Conservation (phyloP, 2,329 filamentous ascomycete species). For the Sporothrix brasiliensis region DNA sequence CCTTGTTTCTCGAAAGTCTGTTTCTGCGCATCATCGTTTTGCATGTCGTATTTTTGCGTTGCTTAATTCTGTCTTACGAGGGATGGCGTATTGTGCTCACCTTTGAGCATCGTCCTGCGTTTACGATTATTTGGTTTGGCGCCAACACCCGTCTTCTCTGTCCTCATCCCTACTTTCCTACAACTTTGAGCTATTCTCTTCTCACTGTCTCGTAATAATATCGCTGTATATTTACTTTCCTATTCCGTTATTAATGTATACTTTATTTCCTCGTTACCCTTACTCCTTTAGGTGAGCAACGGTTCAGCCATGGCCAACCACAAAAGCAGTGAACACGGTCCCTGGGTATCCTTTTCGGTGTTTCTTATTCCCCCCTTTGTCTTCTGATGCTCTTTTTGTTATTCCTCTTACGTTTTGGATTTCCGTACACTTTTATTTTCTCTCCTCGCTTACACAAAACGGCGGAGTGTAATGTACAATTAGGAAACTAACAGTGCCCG, state of each 20-base stretch:
- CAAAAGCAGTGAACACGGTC: conserved; percentile 10
- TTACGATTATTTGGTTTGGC: conserved; percentile 16
- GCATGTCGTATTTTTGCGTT: not conserved
- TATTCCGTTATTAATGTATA: not conserved
- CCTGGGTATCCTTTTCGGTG: conserved; percentile 17
- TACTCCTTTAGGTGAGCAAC: not conserved
- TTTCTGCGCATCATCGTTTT: conserved; percentile 23
- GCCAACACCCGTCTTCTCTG: not conserved
- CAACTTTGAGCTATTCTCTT: not conserved
- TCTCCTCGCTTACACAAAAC: not conserved
- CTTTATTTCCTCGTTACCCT: conserved; percentile 5
- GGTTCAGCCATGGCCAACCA: conserved; percentile 20
- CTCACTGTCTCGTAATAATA: too few relatives aligned
- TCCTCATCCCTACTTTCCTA: not conserved
- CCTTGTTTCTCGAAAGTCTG: conserved; percentile 26
- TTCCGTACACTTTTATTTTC: not conserved
- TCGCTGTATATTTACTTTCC: not conserved
- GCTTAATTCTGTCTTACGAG: not conserved
- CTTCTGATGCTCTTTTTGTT: not conserved
- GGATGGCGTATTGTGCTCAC: conserved; percentile 9
- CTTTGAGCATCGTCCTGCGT: not conserved
- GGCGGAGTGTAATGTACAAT: not conserved
- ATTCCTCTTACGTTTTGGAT: not conserved
- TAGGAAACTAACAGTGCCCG: conserved; percentile 3
- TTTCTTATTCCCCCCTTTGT: conserved; percentile 5